Base-by-base conservation (phyloP, 2,329 filamentous ascomycete species). In the Emmonsiellopsis sp. region DNA sequence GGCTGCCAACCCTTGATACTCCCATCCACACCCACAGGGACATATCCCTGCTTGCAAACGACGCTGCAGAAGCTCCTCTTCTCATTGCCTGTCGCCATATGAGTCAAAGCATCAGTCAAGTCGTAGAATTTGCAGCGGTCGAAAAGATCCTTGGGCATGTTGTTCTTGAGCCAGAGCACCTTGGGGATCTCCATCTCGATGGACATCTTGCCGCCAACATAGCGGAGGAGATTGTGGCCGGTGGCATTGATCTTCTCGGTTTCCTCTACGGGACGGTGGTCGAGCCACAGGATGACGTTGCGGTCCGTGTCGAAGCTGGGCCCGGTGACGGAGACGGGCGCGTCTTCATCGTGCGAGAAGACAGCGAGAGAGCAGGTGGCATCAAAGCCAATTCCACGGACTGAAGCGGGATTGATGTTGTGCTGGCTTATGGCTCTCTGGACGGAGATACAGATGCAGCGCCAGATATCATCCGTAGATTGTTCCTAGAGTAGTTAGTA, bases 141-240 rank as follows among this genome's bases (percentile, higher is more conserved):
- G 64, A 97, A 98, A 13, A 93, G 77, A 63, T 95, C 88, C 53
- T 86, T 79, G 2, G 93, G 87, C 93, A 98, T 97, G 73, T 97
- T 82, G 72, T 95, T 95, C 80, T 97, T 97, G 67, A 98, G 79
- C 93, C 93, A 98, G 54, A 97, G 79, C 1, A 96, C 89, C 75
- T 98, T 98, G 59, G 93, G 93, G 53, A 98, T 94, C 71, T 98
- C 93, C 93, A 98, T 98, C 77, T 98, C 93, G 60, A 96, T 92
- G 68, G 89, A 95, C 93, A 98, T 98, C 69, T 87, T 92, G 58
- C 93, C 93, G 62, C 93, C 93, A 15, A 98, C 93, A 67, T 98
- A 98, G 65, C 90, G 87, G 55, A 98, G 82, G 52, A 98, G 78
- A 70, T 94, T 93, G 76, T 98, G 93, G 51, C 85, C 80, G 2